Percentiles rank a stretch among this genome's conserved stretches.
Conservation (phyloP, 345 rosid genomes). For the Ailanthus altissimus region DNA sequence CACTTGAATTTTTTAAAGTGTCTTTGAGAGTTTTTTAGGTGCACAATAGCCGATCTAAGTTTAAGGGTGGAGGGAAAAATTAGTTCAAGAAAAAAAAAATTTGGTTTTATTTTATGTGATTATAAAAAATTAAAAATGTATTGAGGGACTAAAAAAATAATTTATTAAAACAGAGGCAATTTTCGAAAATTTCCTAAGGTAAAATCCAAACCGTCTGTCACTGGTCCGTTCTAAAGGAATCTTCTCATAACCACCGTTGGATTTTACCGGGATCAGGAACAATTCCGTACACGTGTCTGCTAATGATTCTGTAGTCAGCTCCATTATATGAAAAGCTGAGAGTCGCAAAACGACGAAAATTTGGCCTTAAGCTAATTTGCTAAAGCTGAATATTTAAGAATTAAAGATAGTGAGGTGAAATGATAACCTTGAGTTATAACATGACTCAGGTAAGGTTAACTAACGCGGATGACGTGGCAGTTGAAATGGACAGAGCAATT, state of each 20-base stretch:
- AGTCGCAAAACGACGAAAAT: slow-evolving; percentile 28
- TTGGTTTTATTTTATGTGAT: too few relatives aligned
- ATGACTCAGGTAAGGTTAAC: slow-evolving; percentile 29
- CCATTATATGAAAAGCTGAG: slow-evolving; percentile 5
- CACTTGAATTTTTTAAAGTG: too few relatives aligned
- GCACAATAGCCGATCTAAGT: too few relatives aligned
- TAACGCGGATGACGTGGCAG: slow-evolving; percentile 14
- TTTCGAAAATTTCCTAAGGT: too few relatives aligned
- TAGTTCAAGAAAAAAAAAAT: too few relatives aligned
- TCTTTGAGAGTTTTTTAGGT: too few relatives aligned
- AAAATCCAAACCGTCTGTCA: slow-evolving; percentile 12
- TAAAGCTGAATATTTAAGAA: background rate
- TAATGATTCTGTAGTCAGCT: background rate
- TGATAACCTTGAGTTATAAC: slow-evolving; percentile 24
- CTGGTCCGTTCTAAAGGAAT: slow-evolving; percentile 24
- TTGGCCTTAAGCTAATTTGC: background rate
- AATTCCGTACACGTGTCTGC: slow-evolving; percentile 18
- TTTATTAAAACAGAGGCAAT: too few relatives aligned
- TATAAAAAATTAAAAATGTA: too few relatives aligned
- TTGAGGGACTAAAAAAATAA: too few relatives aligned
- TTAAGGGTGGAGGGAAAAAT: too few relatives aligned
- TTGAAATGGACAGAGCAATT: slow-evolving; percentile 2
- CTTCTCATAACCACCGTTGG: slow-evolving; percentile 24
- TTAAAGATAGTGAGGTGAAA: background rate
- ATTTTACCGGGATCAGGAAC: slow-evolving; percentile 14